Percentiles rank a stretch among this genome's conserved stretches.
Evolutionary conservation across 176 grass and related monocot genomes (phyloP).

Genomic region (bread wheat (Triticum aestivum)): DNA sequence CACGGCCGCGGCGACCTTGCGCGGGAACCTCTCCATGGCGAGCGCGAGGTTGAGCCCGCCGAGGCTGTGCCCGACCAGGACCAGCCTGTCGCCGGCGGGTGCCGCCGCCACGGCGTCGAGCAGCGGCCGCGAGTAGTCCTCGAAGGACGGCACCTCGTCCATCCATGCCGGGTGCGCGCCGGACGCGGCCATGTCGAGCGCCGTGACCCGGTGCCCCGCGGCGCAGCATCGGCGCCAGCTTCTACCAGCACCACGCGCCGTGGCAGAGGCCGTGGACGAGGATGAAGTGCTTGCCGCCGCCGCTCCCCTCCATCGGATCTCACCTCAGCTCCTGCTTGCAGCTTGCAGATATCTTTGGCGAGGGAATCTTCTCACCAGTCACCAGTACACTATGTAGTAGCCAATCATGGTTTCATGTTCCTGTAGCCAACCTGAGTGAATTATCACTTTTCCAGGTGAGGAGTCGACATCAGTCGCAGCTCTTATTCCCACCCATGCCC

Average conservation of each 20-base stretch:
- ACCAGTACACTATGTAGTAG: too few species aligned
- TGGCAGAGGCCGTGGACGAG: slow-evolving; percentile 48
- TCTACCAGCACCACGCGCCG: slow-evolving; percentile 70
- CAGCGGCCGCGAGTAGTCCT: slow-evolving; percentile 51
- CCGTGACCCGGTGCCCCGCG: slow-evolving; percentile 40
- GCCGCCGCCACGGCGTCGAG: slow-evolving; percentile 27
- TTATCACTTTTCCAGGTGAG: too few species aligned
- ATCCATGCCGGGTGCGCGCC: slow-evolving; percentile 41
- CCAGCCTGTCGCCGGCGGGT: slow-evolving; percentile 31
- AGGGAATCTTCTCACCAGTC: too few species aligned
- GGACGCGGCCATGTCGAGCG: slow-evolving; percentile 46
- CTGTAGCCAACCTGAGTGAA: too few species aligned
- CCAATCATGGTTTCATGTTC: too few species aligned
- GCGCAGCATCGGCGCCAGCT: slow-evolving; percentile 31
- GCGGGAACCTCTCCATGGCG: slow-evolving; percentile 44
- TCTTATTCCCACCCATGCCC: too few species aligned
- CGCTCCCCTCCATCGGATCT: not conserved
- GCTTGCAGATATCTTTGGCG: too few species aligned
- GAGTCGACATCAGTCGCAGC: too few species aligned
- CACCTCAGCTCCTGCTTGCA: not conserved
- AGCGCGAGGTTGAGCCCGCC: slow-evolving; percentile 43
- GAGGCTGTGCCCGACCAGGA: slow-evolving; percentile 54
- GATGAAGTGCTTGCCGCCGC: slow-evolving; percentile 45
- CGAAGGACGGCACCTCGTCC: slow-evolving; percentile 47
- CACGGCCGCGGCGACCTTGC: slow-evolving; percentile 26